Evolutionary conservation across 1,284 basidiomycete genomes (phyloP), one percentile per base, ranked within the genome.

Genomic region (Cerioporus squamosus): DNA sequence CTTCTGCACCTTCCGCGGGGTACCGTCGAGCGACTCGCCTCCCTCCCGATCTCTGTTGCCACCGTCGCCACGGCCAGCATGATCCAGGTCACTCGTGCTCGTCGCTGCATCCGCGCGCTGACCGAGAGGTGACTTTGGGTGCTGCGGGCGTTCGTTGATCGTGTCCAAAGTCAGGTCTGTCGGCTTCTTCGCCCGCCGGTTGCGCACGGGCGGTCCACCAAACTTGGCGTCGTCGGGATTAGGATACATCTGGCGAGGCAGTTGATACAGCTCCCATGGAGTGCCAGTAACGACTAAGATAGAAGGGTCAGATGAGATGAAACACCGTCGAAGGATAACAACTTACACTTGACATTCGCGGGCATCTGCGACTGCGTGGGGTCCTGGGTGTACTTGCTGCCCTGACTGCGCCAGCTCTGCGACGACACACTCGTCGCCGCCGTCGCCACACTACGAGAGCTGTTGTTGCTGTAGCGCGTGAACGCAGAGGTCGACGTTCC

Each of bases 291-390:
- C 84, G 66, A 87, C 91, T 93, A 57, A 44, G 43, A 17, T 7
- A n/a, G 4, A 40, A 26, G 23, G 20, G 45, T 17, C 9, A 36
- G 56, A 6, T 17, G 23, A 5, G 29, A 57, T 52, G 26, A 55
- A 59, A 23, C 44, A 26, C 36, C 17, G 29, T 8, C 51, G 9
- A n/a, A 33, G 39, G 49, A 63, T 9, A 29, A 9, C 26, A 22
- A 84, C 88, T 75, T 70, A 93, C 91, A 77, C 80, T 93, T 93
- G 78, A 93, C 79, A 70, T 92, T 93, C 76, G 86, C 82, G 53
- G 90, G 88, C 64, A 72, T 65, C 51, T 64, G 59, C 51, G 62
- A 58, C 40, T 42, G n/a, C n/a, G 20, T 44, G 66, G 62, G 55
- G 43, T 60, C 54, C 17, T 39, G 36, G 4, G 54, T 53, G 22